These are phyloP conservation scores for Hyaloscypha variabilis DNA, from an alignment of 495 filamentous ascomycete genomes.

Conservation along the genomic window DNA sequence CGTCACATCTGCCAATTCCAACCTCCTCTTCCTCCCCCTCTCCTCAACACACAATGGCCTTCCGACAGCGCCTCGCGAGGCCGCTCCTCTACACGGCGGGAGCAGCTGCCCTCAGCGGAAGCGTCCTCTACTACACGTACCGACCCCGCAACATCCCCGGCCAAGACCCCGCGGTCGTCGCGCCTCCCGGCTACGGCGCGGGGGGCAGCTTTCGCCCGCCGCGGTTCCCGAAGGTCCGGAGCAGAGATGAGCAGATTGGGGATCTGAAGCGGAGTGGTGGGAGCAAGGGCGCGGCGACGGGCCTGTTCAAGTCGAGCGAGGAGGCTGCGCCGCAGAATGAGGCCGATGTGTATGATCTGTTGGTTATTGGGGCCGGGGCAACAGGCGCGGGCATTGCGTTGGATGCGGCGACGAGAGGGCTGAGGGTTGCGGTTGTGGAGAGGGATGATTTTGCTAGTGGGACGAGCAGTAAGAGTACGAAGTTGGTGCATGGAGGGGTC, in stretches of 20 bases:
- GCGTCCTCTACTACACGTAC: slow-evolving; percentile 75
- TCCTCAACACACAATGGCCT: slow-evolving; percentile 50
- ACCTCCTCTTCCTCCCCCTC: slow-evolving; percentile 10
- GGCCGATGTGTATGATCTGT: slow-evolving; percentile 73
- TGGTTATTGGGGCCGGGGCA: slow-evolving; percentile 91
- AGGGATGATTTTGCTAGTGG: slow-evolving; percentile 92
- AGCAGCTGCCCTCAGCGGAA: slow-evolving; percentile 58
- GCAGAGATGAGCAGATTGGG: slow-evolving; percentile 65
- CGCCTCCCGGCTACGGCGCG: slow-evolving; percentile 77
- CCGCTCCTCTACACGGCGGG: slow-evolving; percentile 61
- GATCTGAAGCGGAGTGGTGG: slow-evolving; percentile 53
- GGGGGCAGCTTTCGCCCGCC: slow-evolving; percentile 80
- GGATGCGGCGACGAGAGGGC: slow-evolving; percentile 88
- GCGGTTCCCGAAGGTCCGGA: slow-evolving; percentile 78
- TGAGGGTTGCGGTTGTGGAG: slow-evolving; percentile 94
- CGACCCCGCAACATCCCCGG: slow-evolving; percentile 87
- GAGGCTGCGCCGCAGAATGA: slow-evolving; percentile 34
- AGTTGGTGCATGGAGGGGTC: slow-evolving; percentile 95
- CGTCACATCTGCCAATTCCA: background rate
- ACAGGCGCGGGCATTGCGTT: slow-evolving; percentile 92
- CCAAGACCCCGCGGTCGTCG: slow-evolving; percentile 75
- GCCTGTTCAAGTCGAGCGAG: slow-evolving; percentile 6
- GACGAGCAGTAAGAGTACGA: slow-evolving; percentile 96
- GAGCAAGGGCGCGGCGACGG: slow-evolving; percentile 19
- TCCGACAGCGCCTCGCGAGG: slow-evolving; percentile 59